Evolutionary conservation across 768 basidiomycete species (phyloP), one percentile per base, ranked within the genome.

Genomic region (Boletus huronensis): DNA sequence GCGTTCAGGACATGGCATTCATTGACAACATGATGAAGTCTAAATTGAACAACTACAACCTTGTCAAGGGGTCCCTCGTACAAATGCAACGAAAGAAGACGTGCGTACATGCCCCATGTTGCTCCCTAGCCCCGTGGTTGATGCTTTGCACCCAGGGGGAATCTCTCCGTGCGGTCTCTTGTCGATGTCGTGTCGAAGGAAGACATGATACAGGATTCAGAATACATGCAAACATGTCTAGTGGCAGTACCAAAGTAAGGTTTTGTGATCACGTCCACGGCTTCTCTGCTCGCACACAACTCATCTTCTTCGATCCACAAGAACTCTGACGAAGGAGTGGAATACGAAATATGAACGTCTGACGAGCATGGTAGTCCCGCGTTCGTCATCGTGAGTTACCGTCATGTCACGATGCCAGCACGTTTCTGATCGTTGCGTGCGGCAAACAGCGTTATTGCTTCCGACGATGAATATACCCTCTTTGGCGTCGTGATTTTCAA

Each of bases 51-150:
- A 87, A 84, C 66, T 99, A 99, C 73, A 95, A 94, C 67, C 75
- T 96, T 13, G 89, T 93, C 46, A 99, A 99, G 71, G 96, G 96
- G 0, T 87, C 90, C 44, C 77, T 98, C 48, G 82, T 85, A 4
- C 88, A 93, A 65, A 85, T 98, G 80, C 92, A 96, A 67, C 85
- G 97, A 62, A 98, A 93, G 84, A 89, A 90, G 78, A 84, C 83
- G 95, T 96, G 67, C 53, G 80, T 73, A 48, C 57, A 44, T 17
- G 42, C 25, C 36, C 17, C 52, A 34, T 44, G 50, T 17, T 50
- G 29, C 35, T 39, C 50, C 48, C 32, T 54, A 21, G 39, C 36
- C 38, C 48, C 50, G 23, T 61, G 39, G 38, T 35, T 54, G 46
- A 60, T 29, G 28, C 42, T 26, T 38, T 32, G 8, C 54, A 21